Percentiles rank a stretch among this genome's conserved stretches.
These are phyloP conservation scores for Sporobolomyces pararoseus DNA, from an alignment of 768 basidiomycete species.

Conservation along the genomic window DNA sequence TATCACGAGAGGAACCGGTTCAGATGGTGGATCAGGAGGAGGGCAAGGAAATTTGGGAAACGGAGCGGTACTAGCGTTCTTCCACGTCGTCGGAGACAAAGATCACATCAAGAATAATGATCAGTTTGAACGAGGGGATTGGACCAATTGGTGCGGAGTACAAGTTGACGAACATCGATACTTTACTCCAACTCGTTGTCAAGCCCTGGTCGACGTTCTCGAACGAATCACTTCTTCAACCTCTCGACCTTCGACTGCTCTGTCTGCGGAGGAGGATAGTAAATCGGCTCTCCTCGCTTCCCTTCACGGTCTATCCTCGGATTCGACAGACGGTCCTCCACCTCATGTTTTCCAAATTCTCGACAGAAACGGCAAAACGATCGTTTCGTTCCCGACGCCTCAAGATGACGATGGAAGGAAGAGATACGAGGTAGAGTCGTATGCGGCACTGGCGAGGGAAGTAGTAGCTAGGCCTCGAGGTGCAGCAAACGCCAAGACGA, in stretches of 20 bases:
- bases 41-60: constrained; percentile 3
- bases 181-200: constrained; percentile 27
- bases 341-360: constrained; percentile 46
- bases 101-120: constrained; percentile 36
- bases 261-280: neutral
- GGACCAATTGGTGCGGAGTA: constrained; percentile 43
- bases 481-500: constrained; percentile 40
- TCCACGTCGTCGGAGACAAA: constrained; percentile 40
- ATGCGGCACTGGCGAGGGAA: constrained; percentile 40
- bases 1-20: neutral
- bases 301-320: neutral
- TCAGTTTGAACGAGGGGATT: constrained; percentile 10
- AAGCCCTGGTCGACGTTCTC: constrained; percentile 32
- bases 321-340: constrained; percentile 18
- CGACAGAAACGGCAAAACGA: constrained; percentile 26
- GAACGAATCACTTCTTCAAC: constrained; percentile 5
- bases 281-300: constrained; percentile 13
- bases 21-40: neutral
- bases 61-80: constrained; percentile 44
- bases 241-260: neutral
- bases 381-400: constrained; percentile 31
- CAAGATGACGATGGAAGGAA: constrained; percentile 2
- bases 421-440: constrained; percentile 34
- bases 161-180: constrained; percentile 22
- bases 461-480: constrained; percentile 37